These are phyloP conservation scores for Neopestalotiopsis sp. DNA, from an alignment of 2,329 filamentous ascomycete genomes.

Conservation along the genomic window DNA sequence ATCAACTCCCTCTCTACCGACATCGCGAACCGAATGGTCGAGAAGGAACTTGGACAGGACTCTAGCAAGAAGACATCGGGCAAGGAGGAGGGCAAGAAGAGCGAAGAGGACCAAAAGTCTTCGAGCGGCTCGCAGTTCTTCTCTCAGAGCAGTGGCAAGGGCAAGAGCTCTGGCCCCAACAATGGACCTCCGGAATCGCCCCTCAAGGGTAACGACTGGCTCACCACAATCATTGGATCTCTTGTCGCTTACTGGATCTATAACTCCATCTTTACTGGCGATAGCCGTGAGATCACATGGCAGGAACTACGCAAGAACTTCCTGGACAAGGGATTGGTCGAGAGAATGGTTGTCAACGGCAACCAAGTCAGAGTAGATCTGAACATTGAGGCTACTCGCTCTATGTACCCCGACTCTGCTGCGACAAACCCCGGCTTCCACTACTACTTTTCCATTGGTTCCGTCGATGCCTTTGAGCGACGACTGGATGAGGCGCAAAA, in stretches of 20 bases:
- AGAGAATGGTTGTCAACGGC: constrained; percentile 85
- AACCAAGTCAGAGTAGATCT: constrained; percentile 81
- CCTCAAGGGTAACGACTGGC: constrained; percentile 36
- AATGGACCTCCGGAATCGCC: constrained; percentile 19
- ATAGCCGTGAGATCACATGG: constrained; percentile 85
- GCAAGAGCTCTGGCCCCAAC: background rate
- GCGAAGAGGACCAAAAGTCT: constrained; percentile 9
- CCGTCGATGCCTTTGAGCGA: constrained; percentile 89
- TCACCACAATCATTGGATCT: constrained; percentile 59
- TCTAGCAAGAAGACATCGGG: background rate
- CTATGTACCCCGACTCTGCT: constrained; percentile 78
- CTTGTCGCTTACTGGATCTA: constrained; percentile 51
- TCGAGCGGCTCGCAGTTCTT: background rate
- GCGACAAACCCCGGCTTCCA: constrained; percentile 72
- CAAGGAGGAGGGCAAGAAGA: constrained; percentile 2
- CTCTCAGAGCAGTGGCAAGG: constrained; percentile 17
- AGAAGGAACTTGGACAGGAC: background rate
- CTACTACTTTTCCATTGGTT: constrained; percentile 96
- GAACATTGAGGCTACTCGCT: constrained; percentile 74
- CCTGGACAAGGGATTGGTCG: constrained; percentile 92
- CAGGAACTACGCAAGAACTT: constrained; percentile 95
- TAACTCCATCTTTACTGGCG: constrained; percentile 48
- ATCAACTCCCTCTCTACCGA: constrained; percentile 24
- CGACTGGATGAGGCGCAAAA: constrained; percentile 87
- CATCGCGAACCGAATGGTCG: constrained; percentile 22